Evolutionary conservation across 352 stramenopile genomes (phyloP), one percentile per base, ranked within the genome.

Genomic region (Globisporangium cystogenes): DNA sequence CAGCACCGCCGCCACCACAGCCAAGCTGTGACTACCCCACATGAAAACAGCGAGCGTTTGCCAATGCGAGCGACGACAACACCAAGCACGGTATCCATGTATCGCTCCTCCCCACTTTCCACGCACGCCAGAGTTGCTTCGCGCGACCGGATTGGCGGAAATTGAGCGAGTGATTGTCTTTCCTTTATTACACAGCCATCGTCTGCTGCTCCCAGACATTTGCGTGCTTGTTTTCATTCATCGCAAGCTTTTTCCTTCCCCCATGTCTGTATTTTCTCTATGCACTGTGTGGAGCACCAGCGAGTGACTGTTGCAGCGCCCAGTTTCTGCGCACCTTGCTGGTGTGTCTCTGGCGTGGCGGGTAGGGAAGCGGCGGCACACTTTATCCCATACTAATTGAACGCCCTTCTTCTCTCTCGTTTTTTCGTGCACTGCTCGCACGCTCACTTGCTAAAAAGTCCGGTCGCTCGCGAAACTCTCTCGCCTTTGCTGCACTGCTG

Each of bases 311-410:
- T 33, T 29, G 29, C 29, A 33, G 40, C 27, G 24, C 27, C 31
- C 51, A 15, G 27, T 29, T 56, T 49, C 41, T 56, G 20, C 27
- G 3, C 8, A n/a, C 7, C 10, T 7, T 15, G 39, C 23, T 15
- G 21, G 43, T 39, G 53, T 59, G 53, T 59, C 53, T 59, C 53
- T 59, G 45, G 36, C 18, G 39, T 16, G 43, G 12, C n/a, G 23
- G 41, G 31, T 20, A 45, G 37, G 41, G 18, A n/a, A n/a, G n/a
- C n/a, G n/a, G n/a, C n/a, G n/a, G n/a, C n/a, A n/a, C n/a, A n/a
- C n/a, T n/a, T n/a, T n/a, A n/a, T n/a, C n/a, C n/a, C 33, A 39
- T 39, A 39, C 12, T 39, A 39, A 39, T 18, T 39, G 33, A 39
- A 39, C 33, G 33, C 33, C 33, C 33, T 1, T 12, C 33, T 39